Evolutionary conservation across 78 protist genomes (phyloP), one percentile per base, ranked within the genome.

Genomic region (Tieghemostelium lacteum): DNA sequence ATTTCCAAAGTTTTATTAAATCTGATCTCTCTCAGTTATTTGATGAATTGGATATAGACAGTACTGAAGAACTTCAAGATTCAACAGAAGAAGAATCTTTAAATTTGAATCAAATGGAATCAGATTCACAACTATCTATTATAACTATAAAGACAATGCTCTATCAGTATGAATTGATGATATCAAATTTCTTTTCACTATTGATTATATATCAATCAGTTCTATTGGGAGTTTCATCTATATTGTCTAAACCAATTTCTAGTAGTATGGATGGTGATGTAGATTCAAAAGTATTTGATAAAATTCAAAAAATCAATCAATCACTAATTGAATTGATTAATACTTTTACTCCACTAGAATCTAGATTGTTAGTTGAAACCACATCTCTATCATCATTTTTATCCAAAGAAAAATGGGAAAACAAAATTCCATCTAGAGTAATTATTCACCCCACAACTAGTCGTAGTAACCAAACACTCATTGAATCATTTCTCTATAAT

Each of bases 371-470:
- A 6, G 50, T 71, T 33, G 77, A 71, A 52, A 71, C 26, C 5
- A 71, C 45, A 31, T 52, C 77, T 50, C 22, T 71, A 8, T 50
- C 29, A 50, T 71, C 77, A 16, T 52, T 71, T 17, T 31, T 71
- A 31, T 71, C 77, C 28, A 71, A 52, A 71, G 77, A 71, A 71
- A 20, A n/a, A 29, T 71, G 77, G 77, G 77, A 71, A 28, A 71
- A 71, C 31, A 71, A 71, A 52, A 71, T 71, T 10, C 77, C 77
- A 45, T 50, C 45, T 31, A 71, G 63, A 71, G 64, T 71, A 17
- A 16, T 71, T 36, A 14, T 71, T n/a, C n/a, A n/a, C n/a, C n/a
- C n/a, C n/a, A n/a, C n/a, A n/a, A n/a, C n/a, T n/a, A n/a, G 17
- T 71, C 77, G 19, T 10, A 45, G 10, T 50, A 71, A 71, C 77